Conservation (phyloP, 2,329 filamentous ascomycete genomes). For the Scytalidium lignicola region DNA sequence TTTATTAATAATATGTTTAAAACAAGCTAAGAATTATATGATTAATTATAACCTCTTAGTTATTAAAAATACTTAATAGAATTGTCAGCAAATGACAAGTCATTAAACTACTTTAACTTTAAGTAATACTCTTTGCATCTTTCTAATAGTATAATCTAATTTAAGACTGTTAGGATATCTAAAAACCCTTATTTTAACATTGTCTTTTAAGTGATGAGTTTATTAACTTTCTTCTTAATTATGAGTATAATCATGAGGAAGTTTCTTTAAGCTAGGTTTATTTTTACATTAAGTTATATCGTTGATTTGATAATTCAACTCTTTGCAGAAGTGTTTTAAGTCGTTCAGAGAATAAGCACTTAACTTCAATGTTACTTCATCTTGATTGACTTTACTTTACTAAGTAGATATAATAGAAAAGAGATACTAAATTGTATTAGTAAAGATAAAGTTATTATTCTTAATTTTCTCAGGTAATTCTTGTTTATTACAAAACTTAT, state of each 20-base stretch:
- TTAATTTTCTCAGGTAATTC: background rate
- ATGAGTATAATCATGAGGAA: background rate
- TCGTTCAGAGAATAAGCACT: constrained; percentile 1
- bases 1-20: background rate
- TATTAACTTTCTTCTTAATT: background rate
- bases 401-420: background rate
- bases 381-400: background rate
- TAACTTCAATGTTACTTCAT: background rate
- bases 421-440: constrained; percentile 1
- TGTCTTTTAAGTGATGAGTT: background rate
- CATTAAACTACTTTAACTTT: background rate
- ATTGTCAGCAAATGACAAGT: background rate
- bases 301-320: background rate
- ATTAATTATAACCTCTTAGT: background rate
- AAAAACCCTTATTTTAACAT: background rate
- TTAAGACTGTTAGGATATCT: background rate
- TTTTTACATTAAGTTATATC: background rate
- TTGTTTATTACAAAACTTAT: background rate
- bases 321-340: constrained; percentile 1
- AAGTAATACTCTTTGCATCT: background rate
- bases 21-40: background rate
- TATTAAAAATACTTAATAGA: constrained; percentile 1
- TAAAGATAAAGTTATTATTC: background rate
- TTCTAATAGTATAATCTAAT: background rate
- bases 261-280: background rate